Base-by-base conservation (phyloP, 1,139 yeast genomes). In the Diutina scorzettiae region DNA sequence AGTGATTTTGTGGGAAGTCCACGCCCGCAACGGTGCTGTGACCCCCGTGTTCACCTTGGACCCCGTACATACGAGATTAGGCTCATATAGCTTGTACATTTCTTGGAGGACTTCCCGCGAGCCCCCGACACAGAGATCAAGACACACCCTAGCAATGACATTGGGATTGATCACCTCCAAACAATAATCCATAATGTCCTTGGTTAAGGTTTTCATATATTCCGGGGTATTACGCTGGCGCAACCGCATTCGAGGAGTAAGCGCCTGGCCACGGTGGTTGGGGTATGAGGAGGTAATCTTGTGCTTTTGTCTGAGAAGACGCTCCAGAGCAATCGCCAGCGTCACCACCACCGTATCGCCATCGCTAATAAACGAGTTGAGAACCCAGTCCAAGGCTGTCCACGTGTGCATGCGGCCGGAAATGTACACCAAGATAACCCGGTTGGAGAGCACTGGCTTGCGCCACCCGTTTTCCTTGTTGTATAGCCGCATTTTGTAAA, bases 391-490 rank as follows among this genome's bases (percentile, higher is more conserved):
- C 41, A 82, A 59, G 0, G 86, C 79, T 3, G 80, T 85, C 91
- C 93, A 82, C 0, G 91, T 80, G 58, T 81, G 89, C 40, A 64
- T 69, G 46, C 89, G 63, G 1, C 86, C 94, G 47, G 78, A 70
- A 5, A 82, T 65, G 54, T 81, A 81, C 21, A 80, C 78, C 51
- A 82, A 53, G 7, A 81, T 66, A 2, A 71, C 71, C 51, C 89
- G 61, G 33, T 64, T 62, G 1, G 77, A 76, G 41, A 76, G 56
- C 5, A 64, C 60, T 19, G 84, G 69, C 14, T 23, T 23, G n/a
- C 25, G 24, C 25, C 47, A 47, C 5, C 47, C 47, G 25, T 45
- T 41, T 19, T 53, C 52, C 48, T 48, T 49, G 19, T 59, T 56
- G 25, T 60, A 54, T 40, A 65, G 48, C 37, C 60, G 57, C 5